phyloP scores from a whole-genome alignment of 2,329 filamentous ascomycete genomes.

The Periglandula ipomoeae region DNA sequence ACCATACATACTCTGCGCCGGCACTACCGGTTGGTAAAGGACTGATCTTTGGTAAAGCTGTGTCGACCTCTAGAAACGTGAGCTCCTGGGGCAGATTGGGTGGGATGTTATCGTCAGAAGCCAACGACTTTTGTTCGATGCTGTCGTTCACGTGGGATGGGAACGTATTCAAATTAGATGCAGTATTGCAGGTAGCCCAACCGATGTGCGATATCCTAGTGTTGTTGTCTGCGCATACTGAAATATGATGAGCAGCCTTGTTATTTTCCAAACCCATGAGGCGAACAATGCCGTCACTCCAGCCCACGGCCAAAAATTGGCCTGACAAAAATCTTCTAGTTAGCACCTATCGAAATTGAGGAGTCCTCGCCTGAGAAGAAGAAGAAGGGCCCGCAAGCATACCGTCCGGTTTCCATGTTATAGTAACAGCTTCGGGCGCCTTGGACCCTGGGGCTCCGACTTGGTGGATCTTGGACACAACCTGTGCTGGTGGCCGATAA shows the following conservation, averaged over 20 bases:
- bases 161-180: conserved; percentile 17
- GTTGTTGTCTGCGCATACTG: conserved; percentile 35
- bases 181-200: conserved; percentile 39
- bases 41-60: conserved; percentile 66
- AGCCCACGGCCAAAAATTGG: conserved; percentile 71
- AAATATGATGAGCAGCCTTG: conserved; percentile 69
- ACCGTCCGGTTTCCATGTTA: conserved; percentile 64
- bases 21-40: conserved; percentile 54
- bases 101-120: conserved; percentile 11
- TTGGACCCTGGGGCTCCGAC: conserved; percentile 29
- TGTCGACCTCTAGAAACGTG: conserved; percentile 66
- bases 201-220: conserved; percentile 41
- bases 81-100: conserved; percentile 63
- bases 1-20: conserved; percentile 51
- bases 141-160: conserved; percentile 9
- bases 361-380: too few relatives aligned
- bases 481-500: conserved; percentile 68
- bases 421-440: conserved; percentile 33
- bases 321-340: too few relatives aligned
- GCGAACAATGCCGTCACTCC: conserved; percentile 71
- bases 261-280: conserved; percentile 71
- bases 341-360: too few relatives aligned
- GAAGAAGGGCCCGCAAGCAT: conserved; percentile 16
- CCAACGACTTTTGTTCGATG: conserved; percentile 7
- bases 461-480: conserved; percentile 44